Conservation (phyloP, 495 filamentous ascomycete species). For the Neurospora cerealis region DNA sequence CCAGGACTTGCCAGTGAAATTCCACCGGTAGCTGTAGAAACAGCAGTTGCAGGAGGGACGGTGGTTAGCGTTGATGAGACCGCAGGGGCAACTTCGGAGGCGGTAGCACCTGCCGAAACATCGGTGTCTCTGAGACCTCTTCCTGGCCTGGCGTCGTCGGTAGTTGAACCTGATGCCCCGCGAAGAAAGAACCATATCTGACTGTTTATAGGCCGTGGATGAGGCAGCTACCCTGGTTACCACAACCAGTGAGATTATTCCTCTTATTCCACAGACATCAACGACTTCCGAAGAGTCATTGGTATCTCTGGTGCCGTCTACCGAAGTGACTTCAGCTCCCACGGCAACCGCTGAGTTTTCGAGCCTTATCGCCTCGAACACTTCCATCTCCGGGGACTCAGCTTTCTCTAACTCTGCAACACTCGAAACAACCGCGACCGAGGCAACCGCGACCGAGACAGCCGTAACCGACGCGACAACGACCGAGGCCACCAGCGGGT, state of each 20-base stretch:
- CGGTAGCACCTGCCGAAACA: background rate
- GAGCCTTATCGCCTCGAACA: background rate
- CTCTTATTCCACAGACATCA: background rate
- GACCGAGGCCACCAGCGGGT: background rate
- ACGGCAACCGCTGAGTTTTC: background rate
- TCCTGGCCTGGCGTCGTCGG: conserved; percentile 7
- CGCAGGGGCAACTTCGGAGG: background rate
- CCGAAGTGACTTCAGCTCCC: background rate
- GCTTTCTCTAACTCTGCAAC: background rate
- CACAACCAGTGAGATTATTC: background rate
- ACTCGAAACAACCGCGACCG: background rate
- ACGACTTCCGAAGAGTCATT: background rate
- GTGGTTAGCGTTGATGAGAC: background rate
- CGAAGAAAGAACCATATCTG: background rate
- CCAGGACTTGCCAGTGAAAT: conserved; percentile 8
- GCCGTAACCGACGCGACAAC: background rate
- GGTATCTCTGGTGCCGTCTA: background rate
- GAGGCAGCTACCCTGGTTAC: background rate
- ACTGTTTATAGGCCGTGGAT: background rate
- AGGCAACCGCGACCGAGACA: background rate
- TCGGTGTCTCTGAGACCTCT: conserved; percentile 3
- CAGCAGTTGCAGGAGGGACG: background rate
- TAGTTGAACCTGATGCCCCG: background rate
- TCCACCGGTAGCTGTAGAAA: background rate
- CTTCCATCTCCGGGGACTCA: background rate